Conservation (phyloP, 768 basidiomycete genomes). For the Tulasnella sp. region DNA sequence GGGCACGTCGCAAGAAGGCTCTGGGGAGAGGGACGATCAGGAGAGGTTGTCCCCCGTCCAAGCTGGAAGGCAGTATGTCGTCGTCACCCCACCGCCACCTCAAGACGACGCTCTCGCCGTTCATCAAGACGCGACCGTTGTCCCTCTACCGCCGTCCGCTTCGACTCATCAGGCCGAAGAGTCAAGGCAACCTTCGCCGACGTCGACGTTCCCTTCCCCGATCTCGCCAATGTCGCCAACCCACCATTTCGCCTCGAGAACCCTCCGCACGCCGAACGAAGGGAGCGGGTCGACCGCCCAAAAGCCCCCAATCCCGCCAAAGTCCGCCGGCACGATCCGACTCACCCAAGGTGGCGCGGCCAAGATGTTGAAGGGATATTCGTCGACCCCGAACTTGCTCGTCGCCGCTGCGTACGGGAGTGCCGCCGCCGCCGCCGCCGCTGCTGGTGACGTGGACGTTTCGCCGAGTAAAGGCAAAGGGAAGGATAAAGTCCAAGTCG, state of each 20-base stretch:
- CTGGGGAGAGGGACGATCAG: background rate
- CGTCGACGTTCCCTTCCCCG: background rate
- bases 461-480: background rate
- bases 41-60: background rate
- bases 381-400: slow-evolving; percentile 8
- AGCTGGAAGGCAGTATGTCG: background rate
- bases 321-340: background rate
- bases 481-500: background rate
- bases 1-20: background rate
- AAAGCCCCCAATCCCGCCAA: slow-evolving; percentile 10
- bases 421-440: background rate
- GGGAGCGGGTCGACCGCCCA: background rate
- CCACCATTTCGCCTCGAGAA: background rate
- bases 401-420: background rate
- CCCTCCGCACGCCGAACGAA: background rate
- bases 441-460: background rate
- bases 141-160: background rate
- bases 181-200: background rate
- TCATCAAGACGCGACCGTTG: background rate
- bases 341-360: background rate
- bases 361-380: background rate
- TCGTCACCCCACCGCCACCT: slow-evolving; percentile 6
- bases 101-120: background rate
- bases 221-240: background rate
- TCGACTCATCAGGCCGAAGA: background rate